Evolutionary conservation across 2,329 filamentous ascomycete species (phyloP), one percentile per base, ranked within the genome.

Genomic region (Ambrosiella cleistominuta): DNA sequence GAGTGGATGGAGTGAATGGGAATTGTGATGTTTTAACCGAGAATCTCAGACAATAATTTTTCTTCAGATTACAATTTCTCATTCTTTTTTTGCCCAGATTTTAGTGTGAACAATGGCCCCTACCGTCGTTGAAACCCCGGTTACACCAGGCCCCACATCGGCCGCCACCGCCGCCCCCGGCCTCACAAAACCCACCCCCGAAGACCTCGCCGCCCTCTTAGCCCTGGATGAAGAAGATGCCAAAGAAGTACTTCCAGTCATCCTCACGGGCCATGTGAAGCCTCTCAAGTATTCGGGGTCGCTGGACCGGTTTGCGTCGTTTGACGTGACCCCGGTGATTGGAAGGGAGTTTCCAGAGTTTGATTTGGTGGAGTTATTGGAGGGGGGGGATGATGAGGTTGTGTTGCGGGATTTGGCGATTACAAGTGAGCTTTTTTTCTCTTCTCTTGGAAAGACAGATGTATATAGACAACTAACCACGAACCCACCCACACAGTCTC

Each of bases 371-470:
- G 81, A 86, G 39, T 75, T 77, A 63, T 71, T 87, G 5, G 70
- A 79, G 36, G 77, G 79, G 0, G 71, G 77, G 0, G 81, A 85
- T 64, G 73, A 79, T 0, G 81, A 86, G 56, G 77, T 81, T 50
- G 70, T 84, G 17, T 66, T 86, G 27, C 75, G 79, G 0, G 83
- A 86, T 63, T 70, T 88, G 0, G 83, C 81, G 40, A 81, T 86
- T 61, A 84, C 79, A 1, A 77, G 81, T 85, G 69, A 63, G 72
- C 60, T 36, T 44, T 42, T 45, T 44, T 27, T 13, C 12, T 27
- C 27, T 27, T 27, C 27, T 27, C 27, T 27, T 27, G 4, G 27
- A 27, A 5, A 27, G 27, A 27, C 27, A 1, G 42, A 12, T 27
- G 12, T 12, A 36, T 8, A 6, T 4, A 12, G 49, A n/a, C 42